Conservation (phyloP, 768 basidiomycete species). For the Suillus americanus region DNA sequence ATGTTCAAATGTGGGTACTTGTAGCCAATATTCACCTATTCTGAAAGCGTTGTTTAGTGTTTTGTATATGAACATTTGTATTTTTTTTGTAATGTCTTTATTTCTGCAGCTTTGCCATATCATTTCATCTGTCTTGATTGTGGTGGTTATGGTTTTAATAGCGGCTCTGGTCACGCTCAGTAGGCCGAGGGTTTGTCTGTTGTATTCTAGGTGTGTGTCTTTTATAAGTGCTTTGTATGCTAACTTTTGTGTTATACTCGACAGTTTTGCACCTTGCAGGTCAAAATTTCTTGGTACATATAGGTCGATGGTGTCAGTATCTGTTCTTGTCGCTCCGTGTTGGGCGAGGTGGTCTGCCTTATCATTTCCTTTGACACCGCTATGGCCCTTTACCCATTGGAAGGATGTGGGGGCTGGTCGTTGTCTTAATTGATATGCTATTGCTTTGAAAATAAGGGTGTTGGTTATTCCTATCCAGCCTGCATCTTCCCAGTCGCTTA, state of each 20-base stretch:
- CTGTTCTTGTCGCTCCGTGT: conserved; percentile 1
- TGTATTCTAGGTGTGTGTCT: neutral
- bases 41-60: neutral
- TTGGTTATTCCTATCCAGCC: conserved; percentile 27
- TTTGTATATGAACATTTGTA: neutral
- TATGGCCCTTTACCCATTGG: conserved; percentile 30
- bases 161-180: conserved; percentile 3
- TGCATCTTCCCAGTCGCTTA: conserved; percentile 21
- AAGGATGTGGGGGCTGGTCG: conserved; percentile 19
- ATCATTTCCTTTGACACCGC: conserved; percentile 20
- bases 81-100: neutral
- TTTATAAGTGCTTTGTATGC: conserved; percentile 16
- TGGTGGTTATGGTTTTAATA: neutral
- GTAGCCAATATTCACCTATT: neutral
- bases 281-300: neutral
- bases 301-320: too few relatives aligned
- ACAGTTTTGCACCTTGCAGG: conserved; percentile 18
- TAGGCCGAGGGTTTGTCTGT: conserved; percentile 3
- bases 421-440: conserved; percentile 8
- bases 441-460: neutral
- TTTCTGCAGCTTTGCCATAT: neutral
- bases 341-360: conserved; percentile 23
- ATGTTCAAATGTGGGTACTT: conserved; percentile 5
- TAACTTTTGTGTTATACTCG: conserved; percentile 13
- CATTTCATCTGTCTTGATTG: neutral